Base-by-base conservation (phyloP, 139 green algal genomes). In the Chlamydomonas eustigma region DNA sequence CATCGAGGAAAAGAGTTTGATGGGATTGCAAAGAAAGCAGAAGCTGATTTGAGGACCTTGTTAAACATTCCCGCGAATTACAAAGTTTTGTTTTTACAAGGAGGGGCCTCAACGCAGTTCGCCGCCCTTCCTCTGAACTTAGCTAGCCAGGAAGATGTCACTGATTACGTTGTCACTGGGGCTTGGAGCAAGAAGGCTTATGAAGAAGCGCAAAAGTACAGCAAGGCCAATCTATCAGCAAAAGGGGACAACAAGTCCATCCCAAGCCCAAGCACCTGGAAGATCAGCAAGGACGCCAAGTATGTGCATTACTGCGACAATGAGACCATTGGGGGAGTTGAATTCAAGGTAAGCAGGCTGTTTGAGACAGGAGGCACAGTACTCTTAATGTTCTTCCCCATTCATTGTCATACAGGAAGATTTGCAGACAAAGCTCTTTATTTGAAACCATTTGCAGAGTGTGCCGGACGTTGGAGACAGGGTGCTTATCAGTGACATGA, bases 241-340 rank as follows among this genome's bases (percentile, higher is more conserved):
- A 94, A 91, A 78, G 90, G 89, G 39, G 93, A 98, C 79, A 94
- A 91, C 85, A 95, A 96, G 77, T 94, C 83, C 25, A 80, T 99
- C 6, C 94, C 94, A 0, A 50, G 74, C 0, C 64, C 76, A 3
- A 76, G 65, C 18, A 77, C 74, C n/a, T 99, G 96, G 96, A 94
- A 95, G 66, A 87, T 99, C 6, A 91, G 73, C 35, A 37, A 71
- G 1, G 86, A 87, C 73, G 81, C 90, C 35, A 92, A 90, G 80
- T 99, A 97, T 44, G 90, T 99, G 76, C 95, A 98, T 89, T 97
- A 98, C 84, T 99, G 96, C 87, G 91, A 97, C 84, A 99, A 99
- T 80, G 96, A 99, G 87, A 99, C 96, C 50, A 98, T 99, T 72
- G 88, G 95, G 66, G 96, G 96, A 30, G 95, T 99, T n/a, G 96